Percentiles rank a stretch among this genome's conserved stretches.
Conservation (phyloP, 176 grass and related monocot species). For the Avena sativa region DNA sequence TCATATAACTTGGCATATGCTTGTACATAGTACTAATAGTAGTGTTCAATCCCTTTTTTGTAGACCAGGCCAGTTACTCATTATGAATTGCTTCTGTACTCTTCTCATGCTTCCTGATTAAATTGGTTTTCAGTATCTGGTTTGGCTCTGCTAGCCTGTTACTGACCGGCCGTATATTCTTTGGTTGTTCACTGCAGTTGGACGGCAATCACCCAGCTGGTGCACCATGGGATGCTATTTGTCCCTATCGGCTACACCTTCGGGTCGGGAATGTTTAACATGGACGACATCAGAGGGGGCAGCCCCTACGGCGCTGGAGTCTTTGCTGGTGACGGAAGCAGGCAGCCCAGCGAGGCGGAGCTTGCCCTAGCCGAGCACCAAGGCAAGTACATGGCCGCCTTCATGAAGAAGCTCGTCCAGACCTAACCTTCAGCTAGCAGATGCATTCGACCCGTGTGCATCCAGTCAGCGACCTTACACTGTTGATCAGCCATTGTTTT, state of each 20-base stretch:
- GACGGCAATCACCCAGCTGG: conserved; percentile 89
- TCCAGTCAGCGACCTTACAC: conserved; percentile 32
- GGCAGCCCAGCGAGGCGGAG: conserved; percentile 71
- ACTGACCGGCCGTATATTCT: conserved; percentile 10
- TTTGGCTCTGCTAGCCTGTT: conserved; percentile 3
- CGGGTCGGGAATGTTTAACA: conserved; percentile 76
- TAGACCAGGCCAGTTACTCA: neutral
- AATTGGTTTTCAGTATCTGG: conserved; percentile 2
- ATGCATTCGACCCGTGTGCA: conserved; percentile 35
- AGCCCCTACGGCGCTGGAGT: conserved; percentile 82
- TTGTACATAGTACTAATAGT: neutral
- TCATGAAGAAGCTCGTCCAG: conserved; percentile 65
- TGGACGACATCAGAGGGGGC: conserved; percentile 83
- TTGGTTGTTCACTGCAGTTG: conserved; percentile 57
- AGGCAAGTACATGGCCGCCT: conserved; percentile 87
- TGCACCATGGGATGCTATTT: conserved; percentile 87
- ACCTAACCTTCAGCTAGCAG: conserved; percentile 35
- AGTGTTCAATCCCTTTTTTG: neutral
- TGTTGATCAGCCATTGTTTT: conserved; percentile 40
- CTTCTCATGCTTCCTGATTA: conserved; percentile 17
- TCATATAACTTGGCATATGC: neutral
- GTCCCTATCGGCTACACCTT: conserved; percentile 90
- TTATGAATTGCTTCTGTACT: neutral
- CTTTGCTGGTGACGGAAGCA: conserved; percentile 79
- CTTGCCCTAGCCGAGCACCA: conserved; percentile 83